A percentile compares a stretch with the other conserved stretches of the same genome.
Conservation (phyloP, 2,329 filamentous ascomycete genomes). For the Helminthosporium solani region DNA sequence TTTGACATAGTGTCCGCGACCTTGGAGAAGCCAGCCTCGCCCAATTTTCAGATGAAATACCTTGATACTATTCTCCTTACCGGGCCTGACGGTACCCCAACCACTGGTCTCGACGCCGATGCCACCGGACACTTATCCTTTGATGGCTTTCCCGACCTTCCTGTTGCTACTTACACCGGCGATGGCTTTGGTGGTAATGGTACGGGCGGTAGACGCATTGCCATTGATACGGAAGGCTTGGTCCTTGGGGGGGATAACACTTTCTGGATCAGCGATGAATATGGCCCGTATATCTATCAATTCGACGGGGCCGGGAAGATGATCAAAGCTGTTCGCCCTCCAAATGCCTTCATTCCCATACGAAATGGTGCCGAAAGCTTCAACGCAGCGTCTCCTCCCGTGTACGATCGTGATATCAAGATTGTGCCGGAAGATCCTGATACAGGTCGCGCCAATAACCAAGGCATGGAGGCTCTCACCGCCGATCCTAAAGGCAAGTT, state of each 20-base stretch:
- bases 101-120: constrained; percentile 62
- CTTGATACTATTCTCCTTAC: constrained; percentile 65
- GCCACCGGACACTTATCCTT: constrained; percentile 55
- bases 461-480: constrained; percentile 72
- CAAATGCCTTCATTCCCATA: constrained; percentile 63
- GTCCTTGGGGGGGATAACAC: constrained; percentile 59
- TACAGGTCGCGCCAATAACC: constrained; percentile 69
- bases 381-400: constrained; percentile 63
- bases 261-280: constrained; percentile 67
- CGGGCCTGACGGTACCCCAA: constrained; percentile 62
- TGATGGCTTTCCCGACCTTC: constrained; percentile 61
- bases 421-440: constrained; percentile 59
- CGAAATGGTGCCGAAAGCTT: constrained; percentile 63
- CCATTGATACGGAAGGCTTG: constrained; percentile 67
- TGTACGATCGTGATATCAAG: constrained; percentile 54
- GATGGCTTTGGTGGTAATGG: constrained; percentile 67
- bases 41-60: constrained; percentile 65
- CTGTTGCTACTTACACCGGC: constrained; percentile 63
- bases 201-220: constrained; percentile 59
- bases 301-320: constrained; percentile 62
- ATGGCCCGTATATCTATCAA: constrained; percentile 68
- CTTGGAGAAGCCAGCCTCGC: constrained; percentile 52
- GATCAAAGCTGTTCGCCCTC: constrained; percentile 63
- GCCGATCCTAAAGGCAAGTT: constrained; percentile 62
- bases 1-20: constrained; percentile 59